Base-by-base conservation (phyloP, 1,139 yeast species). In the Protomyces gravidus region DNA sequence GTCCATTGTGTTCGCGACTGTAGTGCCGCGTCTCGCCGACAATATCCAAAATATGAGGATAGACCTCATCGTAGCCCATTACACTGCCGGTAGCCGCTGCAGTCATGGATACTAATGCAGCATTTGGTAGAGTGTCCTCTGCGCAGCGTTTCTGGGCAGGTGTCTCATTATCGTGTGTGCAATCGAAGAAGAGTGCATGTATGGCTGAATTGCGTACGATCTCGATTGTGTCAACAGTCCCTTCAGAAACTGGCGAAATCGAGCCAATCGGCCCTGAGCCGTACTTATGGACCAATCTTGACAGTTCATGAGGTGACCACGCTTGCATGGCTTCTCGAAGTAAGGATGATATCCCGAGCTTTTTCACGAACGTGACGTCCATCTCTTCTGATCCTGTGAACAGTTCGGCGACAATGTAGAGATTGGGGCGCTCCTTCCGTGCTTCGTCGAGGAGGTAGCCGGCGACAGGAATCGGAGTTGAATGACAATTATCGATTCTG, bases 251-350 rank as follows among this genome's bases (percentile, higher is more conserved):
- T 78, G 80, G 45, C 52, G 61, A 23, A 13, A 65, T 40, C 0
- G 97, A 89, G 2, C 98, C 98, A 70, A 92, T 86, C 48, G 97
- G 97, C 66, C 89, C 77, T 3, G 98, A 97, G 45, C 97, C 97
- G 71, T 92, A 95, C 67, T 84, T 81, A 70, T 90, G 96, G 30
- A 92, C 87, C 61, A 90, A 77, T 61, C 94, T 77, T 1, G 97
- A 89, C 42, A 92, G 78, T 70, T 92, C 98, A 45, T 81, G 84
- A 11, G 86, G 94, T 17, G 85, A 83, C 84, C 94, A 85, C 1
- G 97, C 94, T 75, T 89, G 97, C 96, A 92, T 90, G 1, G 97
- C 97, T 71, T 92, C 98, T 68, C 98, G 81, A 58, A 92, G 86
- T 65, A 92, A 77, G 6, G 96, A 84, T 46, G 89, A 86, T 63